Evolutionary conservation across 139 green algal genomes (phyloP).

Genomic region (Mesostigma viride): DNA sequence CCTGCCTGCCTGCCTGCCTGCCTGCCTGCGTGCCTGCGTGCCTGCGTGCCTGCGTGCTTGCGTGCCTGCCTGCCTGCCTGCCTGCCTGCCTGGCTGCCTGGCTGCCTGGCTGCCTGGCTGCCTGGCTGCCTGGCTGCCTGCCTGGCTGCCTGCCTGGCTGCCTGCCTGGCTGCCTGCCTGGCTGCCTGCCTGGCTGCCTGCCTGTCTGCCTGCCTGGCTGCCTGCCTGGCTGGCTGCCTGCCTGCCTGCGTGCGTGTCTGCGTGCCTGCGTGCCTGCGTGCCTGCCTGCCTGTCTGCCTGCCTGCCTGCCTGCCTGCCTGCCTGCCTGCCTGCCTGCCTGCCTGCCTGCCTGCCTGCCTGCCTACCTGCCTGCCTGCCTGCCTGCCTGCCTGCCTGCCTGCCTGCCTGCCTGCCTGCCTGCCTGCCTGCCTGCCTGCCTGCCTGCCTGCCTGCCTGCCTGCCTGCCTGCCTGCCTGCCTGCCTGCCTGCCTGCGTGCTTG

Average conservation of each 20-base stretch:
- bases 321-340: constrained; percentile 15
- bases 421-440: constrained; percentile 13
- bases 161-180: neutral
- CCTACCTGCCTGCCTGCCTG: constrained; percentile 9
- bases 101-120: neutral
- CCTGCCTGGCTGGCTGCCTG: constrained; percentile 10
- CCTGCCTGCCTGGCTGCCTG: neutral
- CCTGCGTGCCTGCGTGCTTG: no score
- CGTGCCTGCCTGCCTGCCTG: neutral
- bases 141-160: neutral
- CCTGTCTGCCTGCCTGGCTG: no score
- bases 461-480: constrained; percentile 13
- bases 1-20: neutral
- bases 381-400: constrained; percentile 9
- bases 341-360: constrained; percentile 11
- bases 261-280: constrained; percentile 17
- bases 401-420: constrained; percentile 14
- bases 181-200: constrained; percentile 10
- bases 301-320: constrained; percentile 14
- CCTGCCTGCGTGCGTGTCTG: constrained; percentile 14
- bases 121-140: neutral
- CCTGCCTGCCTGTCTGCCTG: no score
- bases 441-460: constrained; percentile 16
- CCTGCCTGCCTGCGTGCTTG: constrained; percentile 15
- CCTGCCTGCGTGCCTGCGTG: neutral